Evolutionary conservation across 2,329 filamentous ascomycete genomes (phyloP).

Genomic region (Alternaria burnsii): DNA sequence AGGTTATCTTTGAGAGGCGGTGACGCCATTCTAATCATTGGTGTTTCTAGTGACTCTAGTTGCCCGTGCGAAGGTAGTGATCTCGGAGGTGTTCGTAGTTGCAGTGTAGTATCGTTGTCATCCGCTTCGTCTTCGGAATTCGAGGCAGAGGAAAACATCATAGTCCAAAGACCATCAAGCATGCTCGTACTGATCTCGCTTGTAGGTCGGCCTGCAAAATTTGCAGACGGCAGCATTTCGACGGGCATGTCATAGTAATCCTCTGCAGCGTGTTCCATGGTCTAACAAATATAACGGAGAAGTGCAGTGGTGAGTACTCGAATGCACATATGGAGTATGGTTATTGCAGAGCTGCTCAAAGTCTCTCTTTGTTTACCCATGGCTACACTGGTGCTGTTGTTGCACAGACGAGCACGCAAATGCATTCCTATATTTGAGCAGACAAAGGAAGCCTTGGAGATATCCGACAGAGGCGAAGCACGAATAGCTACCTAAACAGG

Average conservation of each 20-base stretch:
- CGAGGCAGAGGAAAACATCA: conserved; percentile 15
- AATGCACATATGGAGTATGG: neutral
- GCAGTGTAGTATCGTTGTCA: conserved; percentile 13
- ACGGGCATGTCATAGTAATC: conserved; percentile 35
- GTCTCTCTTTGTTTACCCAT: conserved; percentile 9
- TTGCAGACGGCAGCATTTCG: conserved; percentile 32
- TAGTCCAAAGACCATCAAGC: conserved; percentile 24
- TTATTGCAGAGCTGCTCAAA: neutral
- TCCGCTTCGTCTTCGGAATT: conserved; percentile 23
- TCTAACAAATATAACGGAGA: neutral
- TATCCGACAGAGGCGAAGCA: conserved; percentile 5
- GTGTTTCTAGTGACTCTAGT: conserved; percentile 5
- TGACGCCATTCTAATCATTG: conserved; percentile 13
- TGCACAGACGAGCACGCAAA: conserved; percentile 8
- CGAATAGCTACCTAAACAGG: neutral
- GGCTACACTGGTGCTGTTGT: conserved; percentile 6
- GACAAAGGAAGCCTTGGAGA: conserved; percentile 11
- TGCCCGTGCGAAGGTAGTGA: conserved; percentile 7
- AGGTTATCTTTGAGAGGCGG: conserved; percentile 12
- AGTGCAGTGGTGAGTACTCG: neutral
- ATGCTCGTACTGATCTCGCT: conserved; percentile 36
- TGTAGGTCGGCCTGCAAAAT: conserved; percentile 35
- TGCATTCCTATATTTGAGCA: conserved; percentile 3
- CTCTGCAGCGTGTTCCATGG: conserved; percentile 19
- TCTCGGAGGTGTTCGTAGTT: conserved; percentile 7